phyloP scores from a whole-genome alignment of 1,284 basidiomycete species.

The Singerocomus inundabilis region DNA sequence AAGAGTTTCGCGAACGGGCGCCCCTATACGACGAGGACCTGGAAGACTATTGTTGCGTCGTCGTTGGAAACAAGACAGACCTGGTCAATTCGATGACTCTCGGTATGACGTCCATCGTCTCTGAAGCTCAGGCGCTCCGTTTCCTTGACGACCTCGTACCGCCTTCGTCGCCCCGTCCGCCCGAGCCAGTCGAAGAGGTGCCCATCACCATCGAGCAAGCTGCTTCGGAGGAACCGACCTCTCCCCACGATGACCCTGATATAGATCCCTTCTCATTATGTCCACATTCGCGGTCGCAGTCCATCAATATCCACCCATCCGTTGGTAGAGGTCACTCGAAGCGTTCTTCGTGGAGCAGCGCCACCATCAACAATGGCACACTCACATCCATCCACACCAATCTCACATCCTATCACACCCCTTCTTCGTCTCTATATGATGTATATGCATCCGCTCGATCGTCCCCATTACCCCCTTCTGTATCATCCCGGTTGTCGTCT shows the following conservation, averaged over 20 bases:
- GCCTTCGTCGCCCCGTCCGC: constrained; percentile 28
- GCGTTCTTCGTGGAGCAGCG: constrained; percentile 42
- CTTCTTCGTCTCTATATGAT: constrained; percentile 61
- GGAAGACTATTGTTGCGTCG: constrained; percentile 65
- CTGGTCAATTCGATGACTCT: constrained; percentile 28
- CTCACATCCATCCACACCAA: constrained; percentile 49
- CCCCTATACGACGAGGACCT: constrained; percentile 63
- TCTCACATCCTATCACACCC: constrained; percentile 67
- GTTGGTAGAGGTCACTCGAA: constrained; percentile 33
- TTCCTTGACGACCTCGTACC: constrained; percentile 63
- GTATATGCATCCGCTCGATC: constrained; percentile 48
- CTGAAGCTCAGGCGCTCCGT: constrained; percentile 37
- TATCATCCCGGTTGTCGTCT: constrained; percentile 23
- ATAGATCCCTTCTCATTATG: constrained; percentile 16
- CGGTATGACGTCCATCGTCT: constrained; percentile 24
- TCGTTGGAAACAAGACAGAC: constrained; percentile 82
- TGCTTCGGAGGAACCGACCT: constrained; percentile 15
- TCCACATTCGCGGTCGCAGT: constrained; percentile 22
- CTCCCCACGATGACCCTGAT: constrained; percentile 4
- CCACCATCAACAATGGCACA: constrained; percentile 39
- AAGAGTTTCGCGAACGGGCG: constrained; percentile 63
- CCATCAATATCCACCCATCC: constrained; percentile 22
- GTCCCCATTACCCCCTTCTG: constrained; percentile 50
- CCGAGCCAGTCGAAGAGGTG: constrained; percentile 33
- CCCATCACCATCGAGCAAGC: constrained; percentile 25